Percentiles rank a stretch among this genome's conserved stretches.
Evolutionary conservation across 2,329 filamentous ascomycete species (phyloP).

Genomic region (Knufia petricola): DNA sequence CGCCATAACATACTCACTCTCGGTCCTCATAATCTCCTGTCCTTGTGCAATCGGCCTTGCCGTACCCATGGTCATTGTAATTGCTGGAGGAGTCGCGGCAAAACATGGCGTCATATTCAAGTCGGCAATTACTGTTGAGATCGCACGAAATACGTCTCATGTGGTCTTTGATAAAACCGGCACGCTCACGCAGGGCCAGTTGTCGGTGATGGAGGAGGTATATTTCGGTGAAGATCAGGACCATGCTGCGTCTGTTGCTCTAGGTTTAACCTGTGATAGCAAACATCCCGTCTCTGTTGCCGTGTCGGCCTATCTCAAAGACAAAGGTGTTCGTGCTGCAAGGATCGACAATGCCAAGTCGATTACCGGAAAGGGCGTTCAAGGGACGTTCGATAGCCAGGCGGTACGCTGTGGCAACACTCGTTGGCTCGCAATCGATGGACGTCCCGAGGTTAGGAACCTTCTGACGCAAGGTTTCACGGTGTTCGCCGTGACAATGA

Average conservation of each 20-base stretch:
- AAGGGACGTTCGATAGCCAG: constrained; percentile 12
- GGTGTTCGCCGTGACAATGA: constrained; percentile 49
- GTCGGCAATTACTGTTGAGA: constrained; percentile 53
- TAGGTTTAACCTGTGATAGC: constrained; percentile 22
- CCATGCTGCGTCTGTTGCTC: constrained; percentile 5
- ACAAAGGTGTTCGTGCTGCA: constrained; percentile 11
- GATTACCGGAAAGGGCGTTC: constrained; percentile 26
- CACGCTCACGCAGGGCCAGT: constrained; percentile 44
- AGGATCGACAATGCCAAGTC: constrained; percentile 21
- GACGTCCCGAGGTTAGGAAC: constrained; percentile 26
- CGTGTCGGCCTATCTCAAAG: constrained; percentile 35
- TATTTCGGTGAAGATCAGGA: neutral
- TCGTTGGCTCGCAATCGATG: constrained; percentile 29
- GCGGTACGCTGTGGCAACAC: constrained; percentile 19
- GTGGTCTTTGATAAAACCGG: constrained; percentile 76
- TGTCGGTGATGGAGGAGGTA: constrained; percentile 27
- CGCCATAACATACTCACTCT: constrained; percentile 62
- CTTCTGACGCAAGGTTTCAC: constrained; percentile 37
- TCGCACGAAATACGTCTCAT: constrained; percentile 51
- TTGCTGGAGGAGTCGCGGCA: constrained; percentile 60
- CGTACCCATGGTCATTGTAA: constrained; percentile 68
- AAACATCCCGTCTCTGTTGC: constrained; percentile 46
- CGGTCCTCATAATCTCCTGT: constrained; percentile 64
- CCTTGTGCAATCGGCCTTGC: constrained; percentile 68
- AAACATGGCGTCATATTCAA: constrained; percentile 60